Percentiles rank a stretch among this genome's conserved stretches.
phyloP scores from a whole-genome alignment of 306 rosid genomes.

The Ziziphus jujuba region DNA sequence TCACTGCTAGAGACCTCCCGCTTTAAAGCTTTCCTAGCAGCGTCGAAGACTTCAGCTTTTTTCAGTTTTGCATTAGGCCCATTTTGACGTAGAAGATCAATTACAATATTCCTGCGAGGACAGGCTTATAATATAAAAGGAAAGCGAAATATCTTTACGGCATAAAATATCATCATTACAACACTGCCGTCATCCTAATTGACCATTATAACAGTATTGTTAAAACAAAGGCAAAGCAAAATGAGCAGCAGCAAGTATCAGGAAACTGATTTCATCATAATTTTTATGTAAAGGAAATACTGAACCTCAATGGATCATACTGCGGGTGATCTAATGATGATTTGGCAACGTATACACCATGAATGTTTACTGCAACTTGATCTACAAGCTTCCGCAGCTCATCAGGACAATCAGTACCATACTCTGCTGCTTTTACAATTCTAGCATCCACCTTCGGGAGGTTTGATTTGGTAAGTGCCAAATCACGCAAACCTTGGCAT shows the following conservation, averaged over 20 bases:
- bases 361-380: slow-evolving; percentile 65
- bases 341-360: slow-evolving; percentile 66
- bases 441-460: slow-evolving; percentile 67
- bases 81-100: slow-evolving; percentile 62
- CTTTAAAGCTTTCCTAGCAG: slow-evolving; percentile 58
- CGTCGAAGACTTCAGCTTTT: slow-evolving; percentile 66
- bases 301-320: slow-evolving; percentile 72
- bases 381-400: slow-evolving; percentile 63
- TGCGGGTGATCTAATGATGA: slow-evolving; percentile 62
- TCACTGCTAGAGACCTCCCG: slow-evolving; percentile 63
- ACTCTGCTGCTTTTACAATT: slow-evolving; percentile 55
- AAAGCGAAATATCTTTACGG: background rate
- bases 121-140: slow-evolving; percentile 14
- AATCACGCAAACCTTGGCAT: slow-evolving; percentile 60
- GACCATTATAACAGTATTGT: background rate
- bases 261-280: background rate
- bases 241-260: background rate
- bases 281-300: slow-evolving; percentile 3
- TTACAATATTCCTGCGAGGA: slow-evolving; percentile 71
- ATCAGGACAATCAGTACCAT: slow-evolving; percentile 59
- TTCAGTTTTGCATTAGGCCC: slow-evolving; percentile 61
- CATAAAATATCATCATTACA: background rate
- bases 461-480: slow-evolving; percentile 46
- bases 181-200: background rate
- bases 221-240: background rate